Conservation (phyloP, 2,329 filamentous ascomycete species). For the Trichoderma endophyticum region DNA sequence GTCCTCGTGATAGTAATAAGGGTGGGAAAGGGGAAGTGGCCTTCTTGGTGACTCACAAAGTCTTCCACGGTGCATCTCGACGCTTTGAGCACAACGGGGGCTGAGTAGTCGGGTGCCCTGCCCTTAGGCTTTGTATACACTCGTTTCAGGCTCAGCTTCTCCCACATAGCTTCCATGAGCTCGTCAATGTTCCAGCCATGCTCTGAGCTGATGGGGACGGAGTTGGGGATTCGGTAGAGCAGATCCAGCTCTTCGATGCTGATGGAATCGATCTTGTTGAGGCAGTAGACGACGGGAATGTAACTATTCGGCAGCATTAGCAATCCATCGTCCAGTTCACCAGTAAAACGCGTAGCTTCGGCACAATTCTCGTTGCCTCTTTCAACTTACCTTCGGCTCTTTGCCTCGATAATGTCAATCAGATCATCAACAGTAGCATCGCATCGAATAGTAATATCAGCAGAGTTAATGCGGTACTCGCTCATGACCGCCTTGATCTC, state of each 20-base stretch:
- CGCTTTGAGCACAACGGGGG: constrained; percentile 83
- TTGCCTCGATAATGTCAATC: constrained; percentile 93
- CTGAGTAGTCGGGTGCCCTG: constrained; percentile 84
- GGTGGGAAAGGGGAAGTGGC: not conserved
- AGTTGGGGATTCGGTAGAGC: constrained; percentile 93
- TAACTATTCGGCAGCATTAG: constrained; percentile 56
- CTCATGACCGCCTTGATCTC: constrained; percentile 98
- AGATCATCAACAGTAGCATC: constrained; percentile 96
- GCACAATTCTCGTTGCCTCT: not conserved
- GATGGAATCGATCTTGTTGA: constrained; percentile 99
- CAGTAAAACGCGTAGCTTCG: not conserved
- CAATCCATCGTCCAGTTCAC: not conserved
- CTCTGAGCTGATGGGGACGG: constrained; percentile 95
- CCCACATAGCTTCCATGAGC: constrained; percentile 97
- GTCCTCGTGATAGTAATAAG: not conserved
- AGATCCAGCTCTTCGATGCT: constrained; percentile 96
- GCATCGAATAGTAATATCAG: constrained; percentile 95
- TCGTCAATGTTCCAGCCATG: constrained; percentile 98
- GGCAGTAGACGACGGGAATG: constrained; percentile 97
- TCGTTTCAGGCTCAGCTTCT: constrained; percentile 84
- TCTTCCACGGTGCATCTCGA: constrained; percentile 88
- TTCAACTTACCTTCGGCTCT: constrained; percentile 58
- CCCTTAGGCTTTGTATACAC: constrained; percentile 99
- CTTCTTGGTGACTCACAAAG: constrained; percentile 66
- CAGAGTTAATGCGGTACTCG: constrained; percentile 95